These are phyloP conservation scores for Orbilia quercus DNA, from an alignment of 2,329 filamentous ascomycete genomes.

Conservation along the genomic window DNA sequence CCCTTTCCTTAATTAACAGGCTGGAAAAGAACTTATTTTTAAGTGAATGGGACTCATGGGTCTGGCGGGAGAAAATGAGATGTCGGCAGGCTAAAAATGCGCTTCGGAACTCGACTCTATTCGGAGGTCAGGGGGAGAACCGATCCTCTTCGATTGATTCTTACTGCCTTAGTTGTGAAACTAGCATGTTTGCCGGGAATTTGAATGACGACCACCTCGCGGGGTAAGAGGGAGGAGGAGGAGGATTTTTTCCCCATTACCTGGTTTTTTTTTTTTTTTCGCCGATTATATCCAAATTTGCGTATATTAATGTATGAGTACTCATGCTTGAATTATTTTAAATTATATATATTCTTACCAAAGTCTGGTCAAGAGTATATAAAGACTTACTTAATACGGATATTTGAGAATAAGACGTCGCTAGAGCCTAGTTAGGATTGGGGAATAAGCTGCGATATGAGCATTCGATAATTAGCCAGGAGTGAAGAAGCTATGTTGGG, in stretches of 20 bases:
- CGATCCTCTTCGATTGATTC: constrained; percentile 24
- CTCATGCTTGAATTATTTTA: too few species aligned
- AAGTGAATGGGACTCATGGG: constrained; percentile 94
- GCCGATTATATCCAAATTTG: too few species aligned
- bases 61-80: constrained; percentile 78
- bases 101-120: constrained; percentile 63
- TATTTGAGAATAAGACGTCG: too few species aligned
- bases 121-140: constrained; percentile 55
- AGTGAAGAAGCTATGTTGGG: constrained; percentile 3
- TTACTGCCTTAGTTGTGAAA: constrained; percentile 49
- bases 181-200: not conserved
- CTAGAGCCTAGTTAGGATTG: too few species aligned
- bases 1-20: constrained; percentile 87
- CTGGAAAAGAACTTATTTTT: constrained; percentile 87
- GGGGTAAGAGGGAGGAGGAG: not conserved
- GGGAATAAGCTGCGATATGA: not conserved
- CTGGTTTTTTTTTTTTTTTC: too few species aligned
- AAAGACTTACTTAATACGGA: too few species aligned
- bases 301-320: too few species aligned
- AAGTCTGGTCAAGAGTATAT: too few species aligned
- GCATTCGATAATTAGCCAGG: constrained; percentile 7
- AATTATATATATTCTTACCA: too few species aligned
- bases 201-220: not conserved
- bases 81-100: constrained; percentile 73
- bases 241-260: too few species aligned